Base-by-base conservation (phyloP, 2,329 filamentous ascomycete genomes). In the Fusarium multiceps region DNA sequence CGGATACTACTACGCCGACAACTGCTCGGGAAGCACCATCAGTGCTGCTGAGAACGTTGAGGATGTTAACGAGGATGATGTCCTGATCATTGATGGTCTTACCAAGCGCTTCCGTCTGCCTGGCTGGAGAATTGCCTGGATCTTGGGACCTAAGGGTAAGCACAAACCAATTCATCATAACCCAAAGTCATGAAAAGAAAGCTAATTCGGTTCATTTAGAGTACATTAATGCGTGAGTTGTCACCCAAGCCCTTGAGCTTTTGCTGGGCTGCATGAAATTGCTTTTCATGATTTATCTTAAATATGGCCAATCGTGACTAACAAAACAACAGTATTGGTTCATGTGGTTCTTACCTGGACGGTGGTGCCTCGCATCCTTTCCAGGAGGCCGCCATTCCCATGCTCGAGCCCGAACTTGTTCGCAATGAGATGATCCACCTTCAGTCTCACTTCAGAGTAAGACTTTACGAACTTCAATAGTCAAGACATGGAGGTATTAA, bases 101-200 rank as follows among this genome's bases (percentile, higher is more conserved):
- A 98, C 95, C 74, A 98, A 98, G 87, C 92, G 95, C 67, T 98
- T 98, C 88, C 91, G 95, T 72, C 89, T 98, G 32, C 95, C 95
- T 3, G 95, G 95, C 66, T 98, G 95, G 94, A 92, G 95, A 78
- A 94, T 98, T 45, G 94, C 95, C 9, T 98, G 95, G 95, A 94
- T 98, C 73, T 80, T 98, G 58, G 95, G 95, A 2, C 95, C 95
- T 71, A 98, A 97, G 85, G 81, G 81, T 82, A 75, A 74, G 80
- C 60, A 42, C 23, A 28, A 13, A 13, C 32, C 21, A 47, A 18
- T 14, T 18, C 13, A 32, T 18, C 10, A 4, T 7, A 6, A 20
- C 16, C n/a, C 3, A 27, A 48, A 51, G 27, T 10, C 23, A 27
- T 27, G 51, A 27, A 27, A 25, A 27, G 21, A 47, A 34, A n/a